Percentiles rank a stretch among this genome's conserved stretches.
Evolutionary conservation across 352 stramenopile species (phyloP).

Genomic region (Globisporangium recalcitrans): DNA sequence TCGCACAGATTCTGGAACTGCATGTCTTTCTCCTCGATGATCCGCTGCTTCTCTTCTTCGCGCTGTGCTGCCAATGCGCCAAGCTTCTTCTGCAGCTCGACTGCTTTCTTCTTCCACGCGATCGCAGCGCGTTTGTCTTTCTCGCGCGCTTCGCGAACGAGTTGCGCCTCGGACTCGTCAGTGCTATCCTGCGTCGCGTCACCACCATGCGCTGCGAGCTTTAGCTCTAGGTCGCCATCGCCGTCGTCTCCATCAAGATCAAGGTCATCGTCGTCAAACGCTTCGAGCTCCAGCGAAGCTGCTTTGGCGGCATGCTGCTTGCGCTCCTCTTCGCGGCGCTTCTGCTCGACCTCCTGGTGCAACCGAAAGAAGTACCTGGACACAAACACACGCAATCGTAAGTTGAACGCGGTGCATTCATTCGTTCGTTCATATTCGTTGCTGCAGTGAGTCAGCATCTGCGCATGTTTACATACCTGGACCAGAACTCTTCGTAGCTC

Average conservation of each 20-base stretch:
- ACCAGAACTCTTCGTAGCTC: constrained; percentile 82
- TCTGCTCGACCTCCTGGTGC: constrained; percentile 35
- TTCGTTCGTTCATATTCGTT: background rate
- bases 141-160: constrained; percentile 36
- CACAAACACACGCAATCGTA: background rate
- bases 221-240: background rate
- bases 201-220: constrained; percentile 20
- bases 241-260: background rate
- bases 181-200: constrained; percentile 24
- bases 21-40: constrained; percentile 44
- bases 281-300: constrained; percentile 15
- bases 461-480: no score
- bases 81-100: constrained; percentile 55
- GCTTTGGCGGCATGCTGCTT: constrained; percentile 19
- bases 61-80: constrained; percentile 33
- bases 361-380: constrained; percentile 65
- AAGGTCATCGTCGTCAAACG: constrained; percentile 30
- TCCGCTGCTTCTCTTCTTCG: constrained; percentile 40
- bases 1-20: constrained; percentile 65
- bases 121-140: constrained; percentile 35
- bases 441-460: no score
- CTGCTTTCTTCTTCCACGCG: constrained; percentile 72
- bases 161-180: constrained; percentile 25
- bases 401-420: background rate
- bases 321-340: constrained; percentile 29